Base-by-base conservation (phyloP, 2,329 filamentous ascomycete genomes). In the Scedosporium boydii region DNA sequence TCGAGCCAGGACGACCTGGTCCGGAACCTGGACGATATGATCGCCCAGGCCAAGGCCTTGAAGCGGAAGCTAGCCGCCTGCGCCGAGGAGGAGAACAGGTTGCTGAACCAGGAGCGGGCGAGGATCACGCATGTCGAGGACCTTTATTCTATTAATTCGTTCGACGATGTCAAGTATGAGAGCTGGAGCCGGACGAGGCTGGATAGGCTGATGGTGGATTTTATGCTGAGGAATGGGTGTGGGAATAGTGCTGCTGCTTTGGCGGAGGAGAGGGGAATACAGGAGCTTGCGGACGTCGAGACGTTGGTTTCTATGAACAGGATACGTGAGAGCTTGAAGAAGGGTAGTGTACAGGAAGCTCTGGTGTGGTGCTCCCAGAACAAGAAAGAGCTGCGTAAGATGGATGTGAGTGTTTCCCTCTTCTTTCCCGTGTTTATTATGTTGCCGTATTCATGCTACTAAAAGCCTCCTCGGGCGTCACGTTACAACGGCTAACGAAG, bases 131-230 rank as follows among this genome's bases (percentile, higher is more conserved):
- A 99, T 75, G 79, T 99, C 41, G 84, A 90, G 67, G 86, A 92
- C 67, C 80, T 99, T 4, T 91, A 95, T 73, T 76, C 82, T 55
- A 90, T 98, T 69, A 84, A 88, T 63, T 90, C 86, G 64, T 80
- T 97, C 65, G 89, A 91, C 60, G 95, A 99, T 72, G 91, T 96
- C 68, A 91, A 91, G 71, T 99, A 98, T 76, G 93, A 98, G 71
- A 80, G 84, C 63, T 99, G 95, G 95, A 91, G 89, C 64, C 85
- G 90, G 62, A 85, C 85, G 46, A 82, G 95, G 23, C 80, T 99
- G 55, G 89, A 96, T 74, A 82, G 95, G 18, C 77, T 98, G 63
- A 76, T 99, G 58, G 90, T 96, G n/a, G 95, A 99, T 72, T 96
- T 97, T 74, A 81, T 99, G 67, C 78, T 98, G 58, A 84, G 95